Evolutionary conservation across 179 eudicot genomes (phyloP).

Genomic region (Silene noctiflora): DNA sequence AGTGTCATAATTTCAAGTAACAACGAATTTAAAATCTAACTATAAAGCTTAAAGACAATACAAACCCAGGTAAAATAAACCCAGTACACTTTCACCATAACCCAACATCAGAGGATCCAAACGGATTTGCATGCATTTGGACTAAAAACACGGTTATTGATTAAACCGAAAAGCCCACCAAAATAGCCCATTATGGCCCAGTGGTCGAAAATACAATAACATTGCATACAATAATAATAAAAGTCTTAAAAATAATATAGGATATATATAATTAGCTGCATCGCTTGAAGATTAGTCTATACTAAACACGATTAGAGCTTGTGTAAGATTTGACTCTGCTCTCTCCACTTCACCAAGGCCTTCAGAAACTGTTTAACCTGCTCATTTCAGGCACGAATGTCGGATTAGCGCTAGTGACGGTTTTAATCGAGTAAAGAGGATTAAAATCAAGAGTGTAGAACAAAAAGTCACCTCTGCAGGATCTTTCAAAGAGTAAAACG

Average conservation of each 20-base stretch:
- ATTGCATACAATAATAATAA: too few species aligned
- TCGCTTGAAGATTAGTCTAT: not conserved
- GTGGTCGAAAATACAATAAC: too few species aligned
- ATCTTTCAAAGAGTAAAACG: constrained; percentile 64
- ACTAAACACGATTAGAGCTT: not conserved
- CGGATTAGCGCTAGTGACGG: not conserved
- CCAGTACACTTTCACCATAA: too few species aligned
- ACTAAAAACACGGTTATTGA: not conserved
- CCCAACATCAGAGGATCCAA: too few species aligned
- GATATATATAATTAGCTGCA: not conserved
- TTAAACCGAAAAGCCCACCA: too few species aligned
- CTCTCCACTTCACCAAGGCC: constrained; percentile 46
- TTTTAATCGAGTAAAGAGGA: not conserved
- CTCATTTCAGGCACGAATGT: not conserved
- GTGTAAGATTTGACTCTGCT: constrained; percentile 22
- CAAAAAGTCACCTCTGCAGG: constrained; percentile 54
- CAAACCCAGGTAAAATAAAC: too few species aligned
- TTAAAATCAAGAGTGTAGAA: not conserved
- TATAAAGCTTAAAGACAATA: too few species aligned
- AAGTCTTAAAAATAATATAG: too few species aligned
- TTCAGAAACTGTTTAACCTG: constrained; percentile 58
- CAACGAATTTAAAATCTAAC: too few species aligned
- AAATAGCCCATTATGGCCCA: too few species aligned
- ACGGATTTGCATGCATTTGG: not conserved
- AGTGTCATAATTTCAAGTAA: too few species aligned